Conservation (phyloP, 2,329 filamentous ascomycete species). For the Alternaria arborescens region DNA sequence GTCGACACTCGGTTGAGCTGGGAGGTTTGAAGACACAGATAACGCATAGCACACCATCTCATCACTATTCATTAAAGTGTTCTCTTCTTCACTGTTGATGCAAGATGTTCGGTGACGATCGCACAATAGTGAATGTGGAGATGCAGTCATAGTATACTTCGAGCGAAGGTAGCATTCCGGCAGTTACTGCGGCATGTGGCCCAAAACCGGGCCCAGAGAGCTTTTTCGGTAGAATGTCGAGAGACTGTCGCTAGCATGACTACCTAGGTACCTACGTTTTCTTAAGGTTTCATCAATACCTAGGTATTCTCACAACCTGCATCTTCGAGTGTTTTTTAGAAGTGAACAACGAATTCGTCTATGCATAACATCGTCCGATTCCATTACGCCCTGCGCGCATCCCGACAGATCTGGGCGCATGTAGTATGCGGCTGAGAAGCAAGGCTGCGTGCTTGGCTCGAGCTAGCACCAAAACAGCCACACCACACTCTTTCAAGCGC, state of each 20-base stretch:
- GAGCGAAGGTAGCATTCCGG: background rate
- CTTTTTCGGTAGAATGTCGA: background rate
- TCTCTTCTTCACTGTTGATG: background rate
- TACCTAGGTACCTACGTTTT: too few species aligned
- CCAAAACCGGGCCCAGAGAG: background rate
- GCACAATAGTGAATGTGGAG: background rate
- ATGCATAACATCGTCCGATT: background rate
- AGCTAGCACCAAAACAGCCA: background rate
- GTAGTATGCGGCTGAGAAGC: slow-evolving; percentile 1
- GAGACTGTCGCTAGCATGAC: background rate
- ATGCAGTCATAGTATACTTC: background rate
- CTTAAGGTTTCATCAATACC: background rate
- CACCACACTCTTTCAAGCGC: background rate
- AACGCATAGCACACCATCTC: background rate
- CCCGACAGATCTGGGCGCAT: background rate
- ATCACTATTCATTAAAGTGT: background rate
- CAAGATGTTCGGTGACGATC: background rate
- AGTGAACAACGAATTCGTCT: background rate
- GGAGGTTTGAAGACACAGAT: background rate
- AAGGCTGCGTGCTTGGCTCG: background rate
- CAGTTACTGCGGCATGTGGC: background rate
- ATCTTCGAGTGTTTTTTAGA: background rate
- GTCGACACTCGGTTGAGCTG: background rate
- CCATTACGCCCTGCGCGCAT: background rate
- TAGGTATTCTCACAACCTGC: background rate